These are phyloP conservation scores for Neoboletus brunneissimus DNA, from an alignment of 768 basidiomycete species.

Conservation along the genomic window DNA sequence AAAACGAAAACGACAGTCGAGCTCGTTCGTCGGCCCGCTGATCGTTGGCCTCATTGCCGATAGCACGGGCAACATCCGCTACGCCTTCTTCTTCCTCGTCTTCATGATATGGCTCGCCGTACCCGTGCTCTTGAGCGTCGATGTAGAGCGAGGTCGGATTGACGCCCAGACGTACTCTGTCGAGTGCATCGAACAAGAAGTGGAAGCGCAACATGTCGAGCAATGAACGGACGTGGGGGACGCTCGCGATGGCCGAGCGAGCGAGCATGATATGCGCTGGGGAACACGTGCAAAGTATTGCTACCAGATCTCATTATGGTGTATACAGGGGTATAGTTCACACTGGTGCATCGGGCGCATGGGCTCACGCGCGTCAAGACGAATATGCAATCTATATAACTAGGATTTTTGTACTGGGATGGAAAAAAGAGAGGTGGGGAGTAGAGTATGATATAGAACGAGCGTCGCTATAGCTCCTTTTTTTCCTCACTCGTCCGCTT, in stretches of 20 bases:
- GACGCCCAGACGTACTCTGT: constrained; percentile 43
- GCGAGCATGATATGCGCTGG: background rate
- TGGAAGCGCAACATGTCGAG: background rate
- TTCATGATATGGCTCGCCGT: constrained; percentile 78
- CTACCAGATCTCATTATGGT: background rate
- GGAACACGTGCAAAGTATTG: background rate
- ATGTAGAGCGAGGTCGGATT: constrained; percentile 60
- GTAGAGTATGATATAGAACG: background rate
- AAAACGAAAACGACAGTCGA: constrained; percentile 50
- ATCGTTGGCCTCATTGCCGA: constrained; percentile 88
- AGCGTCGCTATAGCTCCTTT: constrained; percentile 22
- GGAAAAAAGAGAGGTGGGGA: background rate
- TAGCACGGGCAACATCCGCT: constrained; percentile 86
- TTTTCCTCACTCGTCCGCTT: constrained; percentile 32
- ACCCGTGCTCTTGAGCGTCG: constrained; percentile 69
- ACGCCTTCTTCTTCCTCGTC: constrained; percentile 86
- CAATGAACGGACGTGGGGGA: background rate
- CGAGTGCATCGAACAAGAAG: background rate
- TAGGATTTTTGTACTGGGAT: background rate
- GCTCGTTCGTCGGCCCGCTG: constrained; percentile 88
- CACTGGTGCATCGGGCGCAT: background rate
- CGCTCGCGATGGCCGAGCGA: background rate
- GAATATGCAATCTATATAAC: background rate
- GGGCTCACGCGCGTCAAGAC: too few relatives aligned
- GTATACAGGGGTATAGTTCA: background rate